Evolutionary conservation across 768 basidiomycete species (phyloP).

Genomic region (Nidularia sp.): DNA sequence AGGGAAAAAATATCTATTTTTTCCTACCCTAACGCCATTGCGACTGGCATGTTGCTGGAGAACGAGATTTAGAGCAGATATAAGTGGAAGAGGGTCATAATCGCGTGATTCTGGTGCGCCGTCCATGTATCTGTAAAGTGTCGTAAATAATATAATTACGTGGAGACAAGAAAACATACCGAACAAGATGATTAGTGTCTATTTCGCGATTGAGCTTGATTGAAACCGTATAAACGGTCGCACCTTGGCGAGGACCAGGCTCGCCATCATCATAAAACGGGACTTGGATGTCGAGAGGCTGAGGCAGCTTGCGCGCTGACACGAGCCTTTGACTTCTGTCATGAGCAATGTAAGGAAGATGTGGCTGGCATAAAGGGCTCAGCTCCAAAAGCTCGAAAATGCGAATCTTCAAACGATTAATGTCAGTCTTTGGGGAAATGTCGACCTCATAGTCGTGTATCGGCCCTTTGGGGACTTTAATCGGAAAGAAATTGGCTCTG

Average conservation of each 20-base stretch:
- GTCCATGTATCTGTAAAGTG: constrained; percentile 40
- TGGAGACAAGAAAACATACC: constrained; percentile 19
- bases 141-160: neutral
- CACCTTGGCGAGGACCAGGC: constrained; percentile 23
- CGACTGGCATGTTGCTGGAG: constrained; percentile 43
- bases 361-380: constrained; percentile 25
- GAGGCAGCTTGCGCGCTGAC: constrained; percentile 38
- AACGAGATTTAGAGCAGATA: constrained; percentile 58
- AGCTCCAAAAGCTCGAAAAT: constrained; percentile 54
- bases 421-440: constrained; percentile 42
- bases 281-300: constrained; percentile 36
- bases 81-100: constrained; percentile 44
- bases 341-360: constrained; percentile 45
- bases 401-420: constrained; percentile 40
- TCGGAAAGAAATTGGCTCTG: constrained; percentile 61
- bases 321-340: constrained; percentile 45
- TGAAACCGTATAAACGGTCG: constrained; percentile 36
- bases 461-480: constrained; percentile 40
- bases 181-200: constrained; percentile 15
- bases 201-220: constrained; percentile 29
- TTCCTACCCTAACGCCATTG: constrained; percentile 48
- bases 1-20: constrained; percentile 55
- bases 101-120: constrained; percentile 40
- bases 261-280: constrained; percentile 40
- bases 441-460: constrained; percentile 56